phyloP scores from a whole-genome alignment of 208 protist genomes.

The Balamuthia mandrillaris region DNA sequence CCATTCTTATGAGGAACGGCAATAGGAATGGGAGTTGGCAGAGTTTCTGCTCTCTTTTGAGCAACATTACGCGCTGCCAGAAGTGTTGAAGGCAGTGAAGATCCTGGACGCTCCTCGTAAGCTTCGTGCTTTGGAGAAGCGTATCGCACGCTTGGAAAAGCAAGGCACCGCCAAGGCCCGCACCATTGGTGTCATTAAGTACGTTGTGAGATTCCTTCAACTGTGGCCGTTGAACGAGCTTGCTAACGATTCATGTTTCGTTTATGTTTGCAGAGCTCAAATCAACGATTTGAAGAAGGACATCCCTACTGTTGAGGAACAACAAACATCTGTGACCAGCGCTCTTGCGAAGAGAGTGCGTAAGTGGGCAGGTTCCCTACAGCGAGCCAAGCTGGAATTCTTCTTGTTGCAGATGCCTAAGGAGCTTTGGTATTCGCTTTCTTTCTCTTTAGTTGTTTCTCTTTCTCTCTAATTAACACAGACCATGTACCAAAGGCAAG shows the following conservation, averaged over 20 bases:
- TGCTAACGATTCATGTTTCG: too few species aligned
- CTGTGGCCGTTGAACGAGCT: too few species aligned
- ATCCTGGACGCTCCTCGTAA: conserved; percentile 11
- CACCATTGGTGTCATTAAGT: background rate
- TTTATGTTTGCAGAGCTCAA: too few species aligned
- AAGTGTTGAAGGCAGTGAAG: conserved; percentile 30
- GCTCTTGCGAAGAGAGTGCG: background rate
- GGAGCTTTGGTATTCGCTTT: background rate
- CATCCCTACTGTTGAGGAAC: background rate
- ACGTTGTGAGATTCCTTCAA: too few species aligned
- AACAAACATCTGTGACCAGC: background rate
- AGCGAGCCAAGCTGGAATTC: background rate
- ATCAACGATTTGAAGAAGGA: background rate
- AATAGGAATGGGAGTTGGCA: background rate
- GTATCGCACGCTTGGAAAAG: background rate
- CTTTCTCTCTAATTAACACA: background rate
- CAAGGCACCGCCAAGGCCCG: background rate
- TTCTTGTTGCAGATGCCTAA: background rate
- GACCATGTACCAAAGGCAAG: background rate
- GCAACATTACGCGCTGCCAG: conserved; percentile 22
- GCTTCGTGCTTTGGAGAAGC: background rate
- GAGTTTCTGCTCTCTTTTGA: conserved; percentile 26
- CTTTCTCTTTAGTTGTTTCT: background rate
- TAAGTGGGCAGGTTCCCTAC: background rate
- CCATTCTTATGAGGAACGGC: too few species aligned